Percentiles rank a stretch among this genome's conserved stretches.
These are phyloP conservation scores for Pleurotus platypus DNA, from an alignment of 768 basidiomycete genomes.

Conservation along the genomic window DNA sequence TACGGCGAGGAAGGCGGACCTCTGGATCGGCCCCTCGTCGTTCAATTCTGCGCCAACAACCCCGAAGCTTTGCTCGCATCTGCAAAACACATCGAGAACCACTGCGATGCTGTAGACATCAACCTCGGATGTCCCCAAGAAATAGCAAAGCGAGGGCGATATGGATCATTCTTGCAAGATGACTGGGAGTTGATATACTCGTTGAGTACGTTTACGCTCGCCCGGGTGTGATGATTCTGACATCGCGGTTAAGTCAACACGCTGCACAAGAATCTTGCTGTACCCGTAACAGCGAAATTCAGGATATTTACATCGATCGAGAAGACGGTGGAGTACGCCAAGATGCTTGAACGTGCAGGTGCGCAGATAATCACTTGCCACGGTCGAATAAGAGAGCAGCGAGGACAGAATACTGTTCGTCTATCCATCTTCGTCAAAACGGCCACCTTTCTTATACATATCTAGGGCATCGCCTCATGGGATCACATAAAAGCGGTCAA, in stretches of 20 bases:
- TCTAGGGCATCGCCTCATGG: conserved; percentile 85
- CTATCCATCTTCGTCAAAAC: conserved; percentile 4
- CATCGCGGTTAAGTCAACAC: conserved; percentile 62
- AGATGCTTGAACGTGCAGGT: conserved; percentile 93
- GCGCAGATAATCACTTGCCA: conserved; percentile 95
- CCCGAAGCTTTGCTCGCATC: conserved; percentile 73
- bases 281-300: conserved; percentile 98
- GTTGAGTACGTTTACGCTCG: conserved; percentile 51
- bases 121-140: conserved; percentile 96
- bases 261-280: conserved; percentile 74
- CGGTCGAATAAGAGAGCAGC: conserved; percentile 86
- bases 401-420: conserved; percentile 74
- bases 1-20: conserved; percentile 80
- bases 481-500: conserved; percentile 88
- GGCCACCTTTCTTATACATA: neutral
- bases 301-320: conserved; percentile 83
- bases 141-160: conserved; percentile 83
- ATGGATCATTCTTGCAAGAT: conserved; percentile 90
- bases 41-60: conserved; percentile 94
- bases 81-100: conserved; percentile 69
- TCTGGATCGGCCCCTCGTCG: conserved; percentile 80
- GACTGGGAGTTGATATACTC: conserved; percentile 88
- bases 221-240: neutral
- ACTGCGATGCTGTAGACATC: conserved; percentile 93
- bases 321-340: conserved; percentile 90